Conservation (phyloP, 2,329 filamentous ascomycete species). For the Monilinia laxa region DNA sequence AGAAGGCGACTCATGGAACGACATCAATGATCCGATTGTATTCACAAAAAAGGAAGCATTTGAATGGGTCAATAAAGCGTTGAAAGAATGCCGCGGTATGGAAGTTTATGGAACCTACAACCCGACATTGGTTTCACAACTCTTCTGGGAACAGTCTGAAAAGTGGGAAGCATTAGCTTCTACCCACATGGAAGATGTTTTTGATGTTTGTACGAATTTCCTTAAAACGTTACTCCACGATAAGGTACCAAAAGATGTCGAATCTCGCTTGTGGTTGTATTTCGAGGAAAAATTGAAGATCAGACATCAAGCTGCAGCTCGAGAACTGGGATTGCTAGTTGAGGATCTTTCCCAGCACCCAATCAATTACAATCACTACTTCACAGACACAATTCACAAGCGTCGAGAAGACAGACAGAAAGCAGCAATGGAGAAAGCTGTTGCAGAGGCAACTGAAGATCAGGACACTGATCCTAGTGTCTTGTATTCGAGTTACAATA, state of each 20-base stretch:
- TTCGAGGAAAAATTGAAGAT: slow-evolving; percentile 12
- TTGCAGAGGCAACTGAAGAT: background rate
- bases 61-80: slow-evolving; percentile 33
- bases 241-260: slow-evolving; percentile 19
- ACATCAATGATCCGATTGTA: background rate
- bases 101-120: slow-evolving; percentile 45
- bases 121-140: slow-evolving; percentile 43
- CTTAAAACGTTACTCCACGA: slow-evolving; percentile 7
- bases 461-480: background rate
- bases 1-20: background rate
- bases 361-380: slow-evolving; percentile 44
- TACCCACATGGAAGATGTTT: slow-evolving; percentile 30
- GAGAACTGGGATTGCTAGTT: slow-evolving; percentile 22
- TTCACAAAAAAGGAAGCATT: slow-evolving; percentile 32
- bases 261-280: slow-evolving; percentile 19
- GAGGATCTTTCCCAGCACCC: slow-evolving; percentile 38
- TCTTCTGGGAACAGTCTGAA: slow-evolving; percentile 44
- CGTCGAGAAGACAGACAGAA: slow-evolving; percentile 25
- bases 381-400: slow-evolving; percentile 39
- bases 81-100: slow-evolving; percentile 36
- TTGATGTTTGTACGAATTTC: slow-evolving; percentile 26
- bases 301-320: background rate
- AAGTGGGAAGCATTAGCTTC: slow-evolving; percentile 41
- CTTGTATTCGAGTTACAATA: background rate
- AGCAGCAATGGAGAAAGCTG: slow-evolving; percentile 7